Conservation (phyloP, 139 green algal species). For the Haematococcus lacustris region DNA sequence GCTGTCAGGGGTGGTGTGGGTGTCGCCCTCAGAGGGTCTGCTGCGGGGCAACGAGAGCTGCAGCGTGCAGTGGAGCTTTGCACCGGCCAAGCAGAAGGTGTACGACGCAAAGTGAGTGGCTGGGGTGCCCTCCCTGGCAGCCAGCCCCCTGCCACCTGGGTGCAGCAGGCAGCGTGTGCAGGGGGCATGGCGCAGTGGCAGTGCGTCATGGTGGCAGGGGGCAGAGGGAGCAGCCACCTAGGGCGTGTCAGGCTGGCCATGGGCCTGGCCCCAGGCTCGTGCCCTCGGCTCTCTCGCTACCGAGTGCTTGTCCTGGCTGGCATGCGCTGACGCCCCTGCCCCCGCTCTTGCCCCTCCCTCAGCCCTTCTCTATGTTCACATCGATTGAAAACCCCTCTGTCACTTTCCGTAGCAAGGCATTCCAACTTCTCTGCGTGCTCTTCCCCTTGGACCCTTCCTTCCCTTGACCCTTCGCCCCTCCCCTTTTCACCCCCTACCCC, state of each 20-base stretch:
- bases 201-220: background rate
- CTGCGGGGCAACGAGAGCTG: slow-evolving; percentile 49
- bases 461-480: background rate
- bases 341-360: no score
- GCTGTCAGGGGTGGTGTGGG: slow-evolving; percentile 23
- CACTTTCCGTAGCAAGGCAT: no score
- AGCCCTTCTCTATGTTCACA: no score
- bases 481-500: background rate
- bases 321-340: no score
- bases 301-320: no score
- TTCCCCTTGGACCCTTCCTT: background rate
- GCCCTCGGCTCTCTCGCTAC: no score
- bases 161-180: background rate
- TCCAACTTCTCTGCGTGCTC: no score
- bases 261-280: no score
- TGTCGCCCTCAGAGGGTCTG: slow-evolving; percentile 33
- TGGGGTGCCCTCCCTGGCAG: no score
- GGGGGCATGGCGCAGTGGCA: background rate
- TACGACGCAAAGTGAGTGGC: slow-evolving; percentile 23
- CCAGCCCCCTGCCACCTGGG: background rate
- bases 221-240: no score
- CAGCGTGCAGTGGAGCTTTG: slow-evolving; percentile 42
- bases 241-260: no score
- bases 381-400: no score
- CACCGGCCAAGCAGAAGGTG: slow-evolving; percentile 26